Conservation (phyloP, 208 protist genomes). For the Balamuthia mandrillaris region DNA sequence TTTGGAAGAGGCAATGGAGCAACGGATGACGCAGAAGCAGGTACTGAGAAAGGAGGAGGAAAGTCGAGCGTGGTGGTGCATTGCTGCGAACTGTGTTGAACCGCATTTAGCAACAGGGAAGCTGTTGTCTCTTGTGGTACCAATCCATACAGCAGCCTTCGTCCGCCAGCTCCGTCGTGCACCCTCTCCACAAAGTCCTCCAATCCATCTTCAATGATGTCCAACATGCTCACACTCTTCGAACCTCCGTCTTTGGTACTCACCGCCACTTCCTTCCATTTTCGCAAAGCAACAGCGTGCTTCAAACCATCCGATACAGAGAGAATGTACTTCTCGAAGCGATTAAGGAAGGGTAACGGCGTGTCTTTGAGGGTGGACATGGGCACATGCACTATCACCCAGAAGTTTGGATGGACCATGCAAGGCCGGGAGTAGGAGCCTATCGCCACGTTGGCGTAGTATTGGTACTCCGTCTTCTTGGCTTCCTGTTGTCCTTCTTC, state of each 20-base stretch:
- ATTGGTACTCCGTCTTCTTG: neutral
- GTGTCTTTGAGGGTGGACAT: neutral
- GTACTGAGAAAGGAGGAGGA: neutral
- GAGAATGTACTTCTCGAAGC: slow-evolving; percentile 61
- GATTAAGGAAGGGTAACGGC: slow-evolving; percentile 59
- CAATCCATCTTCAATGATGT: neutral
- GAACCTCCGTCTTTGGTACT: neutral
- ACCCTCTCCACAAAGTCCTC: slow-evolving; percentile 36
- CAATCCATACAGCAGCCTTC: slow-evolving; percentile 1
- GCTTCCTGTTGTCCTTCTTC: neutral
- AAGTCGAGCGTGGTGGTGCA: neutral
- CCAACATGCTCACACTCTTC: neutral
- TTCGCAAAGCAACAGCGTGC: neutral
- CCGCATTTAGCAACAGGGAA: neutral
- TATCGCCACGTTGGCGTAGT: slow-evolving; percentile 51
- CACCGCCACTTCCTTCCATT: neutral
- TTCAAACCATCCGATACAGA: slow-evolving; percentile 51
- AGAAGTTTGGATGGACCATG: slow-evolving; percentile 56
- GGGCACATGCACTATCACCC: slow-evolving; percentile 60
- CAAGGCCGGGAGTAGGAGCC: slow-evolving; percentile 34
- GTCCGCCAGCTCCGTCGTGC: neutral
- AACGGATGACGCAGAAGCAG: too few relatives aligned
- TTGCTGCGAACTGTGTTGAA: neutral
- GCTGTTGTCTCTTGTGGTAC: neutral
- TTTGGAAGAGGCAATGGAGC: too few relatives aligned